A percentile compares a stretch with the other conserved stretches of the same genome.
These are phyloP conservation scores for Rhodomyrtus tomentosa DNA, from an alignment of 345 rosid species.

Conservation along the genomic window DNA sequence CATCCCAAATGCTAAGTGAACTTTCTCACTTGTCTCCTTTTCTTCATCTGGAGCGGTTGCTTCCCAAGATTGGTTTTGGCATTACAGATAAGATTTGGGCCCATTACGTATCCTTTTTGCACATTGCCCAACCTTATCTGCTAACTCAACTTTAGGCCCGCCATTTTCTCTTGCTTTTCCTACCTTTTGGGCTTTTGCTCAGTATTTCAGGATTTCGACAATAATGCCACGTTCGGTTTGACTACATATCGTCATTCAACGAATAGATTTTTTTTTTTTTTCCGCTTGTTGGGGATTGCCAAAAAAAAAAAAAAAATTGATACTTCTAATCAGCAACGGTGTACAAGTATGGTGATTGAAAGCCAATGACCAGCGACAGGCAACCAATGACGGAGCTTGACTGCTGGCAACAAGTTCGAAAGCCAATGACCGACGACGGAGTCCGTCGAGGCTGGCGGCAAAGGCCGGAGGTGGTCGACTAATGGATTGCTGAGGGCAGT, in stretches of 20 bases:
- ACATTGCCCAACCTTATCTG: not conserved
- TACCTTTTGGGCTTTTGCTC: not conserved
- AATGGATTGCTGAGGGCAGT: not conserved
- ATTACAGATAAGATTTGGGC: not conserved
- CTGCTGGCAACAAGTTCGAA: too few species aligned
- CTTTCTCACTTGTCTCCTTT: not conserved
- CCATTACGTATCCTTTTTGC: not conserved
- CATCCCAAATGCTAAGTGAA: not conserved
- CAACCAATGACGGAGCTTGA: not conserved
- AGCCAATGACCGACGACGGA: fast-evolving
- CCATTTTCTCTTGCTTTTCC: not conserved
- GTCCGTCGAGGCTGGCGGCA: not conserved
- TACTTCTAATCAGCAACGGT: not conserved
- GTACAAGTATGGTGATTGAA: not conserved
- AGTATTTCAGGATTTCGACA: not conserved
- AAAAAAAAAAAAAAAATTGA: not conserved
- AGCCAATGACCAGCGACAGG: not conserved
- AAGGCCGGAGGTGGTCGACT: not conserved
- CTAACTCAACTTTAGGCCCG: not conserved
- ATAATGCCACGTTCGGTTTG: not conserved
- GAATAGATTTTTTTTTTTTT: not conserved
- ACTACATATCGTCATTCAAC: not conserved
- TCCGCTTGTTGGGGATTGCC: not conserved
- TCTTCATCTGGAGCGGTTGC: not conserved
- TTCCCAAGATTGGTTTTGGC: not conserved